Percentiles rank a stretch among this genome's conserved stretches.
Conservation (phyloP, 2,329 filamentous ascomycete species). For the Cordyceps militaris region DNA sequence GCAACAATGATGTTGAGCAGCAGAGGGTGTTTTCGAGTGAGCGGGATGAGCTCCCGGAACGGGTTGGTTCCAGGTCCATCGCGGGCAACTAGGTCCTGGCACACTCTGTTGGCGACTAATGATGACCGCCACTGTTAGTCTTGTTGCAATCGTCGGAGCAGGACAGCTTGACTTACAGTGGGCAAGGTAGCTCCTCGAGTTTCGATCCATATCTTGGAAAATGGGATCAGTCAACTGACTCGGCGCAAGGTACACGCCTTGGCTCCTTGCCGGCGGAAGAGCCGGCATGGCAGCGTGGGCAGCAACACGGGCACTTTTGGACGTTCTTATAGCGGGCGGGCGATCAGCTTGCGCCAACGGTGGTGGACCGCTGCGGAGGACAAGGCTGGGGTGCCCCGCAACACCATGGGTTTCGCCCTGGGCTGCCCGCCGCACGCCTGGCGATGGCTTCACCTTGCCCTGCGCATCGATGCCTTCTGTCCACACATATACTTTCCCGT, state of each 20-base stretch:
- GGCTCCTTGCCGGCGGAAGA: not conserved
- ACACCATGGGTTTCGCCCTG: constrained; percentile 17
- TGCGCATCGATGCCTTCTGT: constrained; percentile 44
- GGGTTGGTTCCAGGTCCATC: constrained; percentile 40
- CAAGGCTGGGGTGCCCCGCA: constrained; percentile 12
- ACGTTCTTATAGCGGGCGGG: not conserved
- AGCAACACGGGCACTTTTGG: not conserved
- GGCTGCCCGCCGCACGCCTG: constrained; percentile 17
- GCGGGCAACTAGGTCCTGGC: constrained; percentile 46
- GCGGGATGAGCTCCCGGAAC: constrained; percentile 41
- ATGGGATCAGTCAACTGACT: constrained; percentile 43
- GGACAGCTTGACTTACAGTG: constrained; percentile 36
- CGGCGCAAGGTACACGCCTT: not conserved
- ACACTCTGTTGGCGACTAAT: constrained; percentile 41
- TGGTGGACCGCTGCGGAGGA: constrained; percentile 8
- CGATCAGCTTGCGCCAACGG: not conserved
- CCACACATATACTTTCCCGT: constrained; percentile 55
- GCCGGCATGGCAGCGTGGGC: not conserved
- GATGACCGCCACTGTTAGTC: constrained; percentile 21
- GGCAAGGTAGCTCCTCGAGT: constrained; percentile 40
- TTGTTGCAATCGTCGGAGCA: not conserved
- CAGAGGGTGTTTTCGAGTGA: constrained; percentile 38
- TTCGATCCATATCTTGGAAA: constrained; percentile 43
- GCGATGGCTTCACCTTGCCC: constrained; percentile 35
- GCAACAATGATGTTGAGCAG: constrained; percentile 43